Percentiles rank a stretch among this genome's conserved stretches.
Conservation (phyloP, 2,329 filamentous ascomycete species). For the Periconia sp. region DNA sequence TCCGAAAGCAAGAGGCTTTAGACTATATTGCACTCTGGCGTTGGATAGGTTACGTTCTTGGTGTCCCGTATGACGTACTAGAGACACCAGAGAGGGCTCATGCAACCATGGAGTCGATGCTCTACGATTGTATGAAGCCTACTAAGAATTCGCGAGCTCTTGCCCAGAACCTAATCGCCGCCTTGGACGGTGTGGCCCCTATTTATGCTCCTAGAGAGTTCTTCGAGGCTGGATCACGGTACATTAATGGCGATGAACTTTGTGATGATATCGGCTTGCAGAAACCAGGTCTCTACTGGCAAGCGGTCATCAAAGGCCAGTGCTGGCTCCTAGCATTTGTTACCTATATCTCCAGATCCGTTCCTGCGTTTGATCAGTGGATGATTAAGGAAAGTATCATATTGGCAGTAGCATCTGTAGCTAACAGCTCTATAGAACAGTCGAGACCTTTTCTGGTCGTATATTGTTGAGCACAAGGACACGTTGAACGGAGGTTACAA, state of each 20-base stretch:
- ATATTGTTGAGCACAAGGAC: no score
- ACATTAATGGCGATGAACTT: neutral
- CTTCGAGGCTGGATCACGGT: neutral
- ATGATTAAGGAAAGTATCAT: no score
- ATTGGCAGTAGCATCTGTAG: no score
- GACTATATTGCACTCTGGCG: constrained; percentile 4
- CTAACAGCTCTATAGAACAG: no score
- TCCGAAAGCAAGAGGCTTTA: neutral
- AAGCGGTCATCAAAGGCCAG: neutral
- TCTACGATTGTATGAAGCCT: neutral
- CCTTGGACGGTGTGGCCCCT: neutral
- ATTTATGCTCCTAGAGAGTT: neutral
- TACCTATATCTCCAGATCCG: no score
- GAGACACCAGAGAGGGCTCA: neutral
- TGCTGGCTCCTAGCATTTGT: no score
- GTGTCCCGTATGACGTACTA: neutral
- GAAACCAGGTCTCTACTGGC: constrained; percentile 1
- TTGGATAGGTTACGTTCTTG: constrained; percentile 1
- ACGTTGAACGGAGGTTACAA: no score
- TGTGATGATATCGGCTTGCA: neutral
- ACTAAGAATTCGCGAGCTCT: neutral
- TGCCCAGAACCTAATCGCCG: neutral
- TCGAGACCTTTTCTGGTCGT: no score
- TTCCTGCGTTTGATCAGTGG: no score
- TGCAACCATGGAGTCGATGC: neutral